These are phyloP conservation scores for Serendipita sp. DNA, from an alignment of 768 basidiomycete genomes.

Conservation along the genomic window DNA sequence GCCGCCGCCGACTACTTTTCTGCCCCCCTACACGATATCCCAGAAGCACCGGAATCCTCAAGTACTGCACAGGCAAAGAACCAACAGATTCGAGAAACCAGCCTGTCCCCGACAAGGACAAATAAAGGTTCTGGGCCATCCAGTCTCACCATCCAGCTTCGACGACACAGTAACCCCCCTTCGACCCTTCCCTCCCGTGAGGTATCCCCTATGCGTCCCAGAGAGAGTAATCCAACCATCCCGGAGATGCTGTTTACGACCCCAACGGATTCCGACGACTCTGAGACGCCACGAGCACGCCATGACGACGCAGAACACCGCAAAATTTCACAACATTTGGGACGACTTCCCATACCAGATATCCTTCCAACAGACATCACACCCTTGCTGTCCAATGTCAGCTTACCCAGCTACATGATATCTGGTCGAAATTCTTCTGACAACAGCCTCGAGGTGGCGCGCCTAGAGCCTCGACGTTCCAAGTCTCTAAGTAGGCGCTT, in stretches of 20 bases:
- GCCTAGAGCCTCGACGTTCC: conserved; percentile 7
- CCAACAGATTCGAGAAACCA: not conserved
- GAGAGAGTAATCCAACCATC: not conserved
- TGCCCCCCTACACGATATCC: conserved; percentile 11
- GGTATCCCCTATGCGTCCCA: not conserved
- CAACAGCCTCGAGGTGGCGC: not conserved
- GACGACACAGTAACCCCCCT: not conserved
- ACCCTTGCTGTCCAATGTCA: not conserved
- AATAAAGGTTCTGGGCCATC: not conserved
- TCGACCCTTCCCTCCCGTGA: not conserved
- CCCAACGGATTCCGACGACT: not conserved
- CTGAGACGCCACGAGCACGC: not conserved
- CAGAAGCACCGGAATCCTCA: conserved; percentile 8
- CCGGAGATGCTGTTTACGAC: not conserved
- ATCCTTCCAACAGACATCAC: not conserved
- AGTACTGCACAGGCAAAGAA: not conserved
- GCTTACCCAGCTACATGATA: not conserved
- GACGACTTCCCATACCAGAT: not conserved
- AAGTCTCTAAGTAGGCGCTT: conserved; percentile 3
- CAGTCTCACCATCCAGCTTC: not conserved
- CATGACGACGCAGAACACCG: not conserved
- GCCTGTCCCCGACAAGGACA: not conserved
- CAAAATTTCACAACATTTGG: not conserved
- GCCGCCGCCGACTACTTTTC: conserved; percentile 5
- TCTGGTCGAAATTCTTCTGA: not conserved